A percentile compares a stretch with the other conserved stretches of the same genome.
Evolutionary conservation across 2,329 filamentous ascomycete species (phyloP).

Genomic region (Ophiosphaerella korrae): DNA sequence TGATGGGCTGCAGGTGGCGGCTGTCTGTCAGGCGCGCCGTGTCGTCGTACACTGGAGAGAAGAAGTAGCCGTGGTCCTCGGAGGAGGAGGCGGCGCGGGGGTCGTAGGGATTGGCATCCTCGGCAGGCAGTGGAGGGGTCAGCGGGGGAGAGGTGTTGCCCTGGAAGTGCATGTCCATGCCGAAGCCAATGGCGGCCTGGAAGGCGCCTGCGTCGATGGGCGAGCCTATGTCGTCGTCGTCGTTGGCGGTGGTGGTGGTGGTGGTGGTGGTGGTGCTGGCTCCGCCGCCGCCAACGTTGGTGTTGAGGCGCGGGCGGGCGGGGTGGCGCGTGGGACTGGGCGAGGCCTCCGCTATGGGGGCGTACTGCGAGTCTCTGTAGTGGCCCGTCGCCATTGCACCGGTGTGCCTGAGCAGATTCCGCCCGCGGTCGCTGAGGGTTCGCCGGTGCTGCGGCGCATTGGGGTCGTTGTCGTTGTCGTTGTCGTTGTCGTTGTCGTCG

Average conservation of each 20-base stretch:
- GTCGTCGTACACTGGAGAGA: constrained; percentile 61
- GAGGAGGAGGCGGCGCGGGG: constrained; percentile 57
- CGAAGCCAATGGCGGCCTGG: constrained; percentile 54
- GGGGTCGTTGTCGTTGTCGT: constrained; percentile 35
- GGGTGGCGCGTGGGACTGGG: constrained; percentile 51
- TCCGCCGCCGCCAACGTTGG: constrained; percentile 37
- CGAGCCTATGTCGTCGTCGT: constrained; percentile 43
- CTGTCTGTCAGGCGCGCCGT: constrained; percentile 64
- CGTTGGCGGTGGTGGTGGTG: constrained; percentile 41
- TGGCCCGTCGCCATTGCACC: constrained; percentile 49
- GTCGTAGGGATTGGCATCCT: constrained; percentile 33
- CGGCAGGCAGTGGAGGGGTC: constrained; percentile 27
- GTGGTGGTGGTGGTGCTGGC: constrained; percentile 18
- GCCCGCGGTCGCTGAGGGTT: constrained; percentile 56
- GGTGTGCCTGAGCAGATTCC: constrained; percentile 53
- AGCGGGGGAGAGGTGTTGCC: constrained; percentile 43
- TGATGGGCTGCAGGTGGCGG: constrained; percentile 62
- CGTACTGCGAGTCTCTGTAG: constrained; percentile 53
- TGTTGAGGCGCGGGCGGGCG: constrained; percentile 42
- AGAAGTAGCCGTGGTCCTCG: constrained; percentile 61
- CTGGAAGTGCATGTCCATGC: constrained; percentile 55
- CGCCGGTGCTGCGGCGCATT: constrained; percentile 44
- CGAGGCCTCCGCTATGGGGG: constrained; percentile 59
- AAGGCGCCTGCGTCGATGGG: constrained; percentile 54
- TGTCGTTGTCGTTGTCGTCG: constrained; percentile 20